Conservation (phyloP, 805 yeast species). For the Candida sonorensis region DNA sequence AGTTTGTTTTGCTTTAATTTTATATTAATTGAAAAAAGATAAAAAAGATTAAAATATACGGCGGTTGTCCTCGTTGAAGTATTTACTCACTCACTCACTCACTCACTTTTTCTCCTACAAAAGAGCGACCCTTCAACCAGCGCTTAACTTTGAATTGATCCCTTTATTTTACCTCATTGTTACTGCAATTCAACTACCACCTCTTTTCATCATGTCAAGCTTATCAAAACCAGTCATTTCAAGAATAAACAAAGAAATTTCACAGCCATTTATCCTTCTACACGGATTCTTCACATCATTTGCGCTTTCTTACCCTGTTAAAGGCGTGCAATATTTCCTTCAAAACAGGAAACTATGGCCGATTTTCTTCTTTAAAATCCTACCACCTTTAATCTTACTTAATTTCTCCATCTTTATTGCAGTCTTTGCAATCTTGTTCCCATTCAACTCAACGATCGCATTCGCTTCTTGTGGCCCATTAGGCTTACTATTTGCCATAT, state of each 20-base stretch:
- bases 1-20: no score
- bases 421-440: slow-evolving; percentile 15
- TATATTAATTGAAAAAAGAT: no score
- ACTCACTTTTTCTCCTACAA: no score
- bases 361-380: slow-evolving; percentile 14
- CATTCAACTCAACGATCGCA: slow-evolving; percentile 18
- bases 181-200: slow-evolving; percentile 3
- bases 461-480: slow-evolving; percentile 21
- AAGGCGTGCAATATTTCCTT: slow-evolving; percentile 21
- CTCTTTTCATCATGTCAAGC: no score
- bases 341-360: slow-evolving; percentile 22
- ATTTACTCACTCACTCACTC: no score
- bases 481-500: slow-evolving; percentile 19
- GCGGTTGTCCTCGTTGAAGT: no score
- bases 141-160: no score
- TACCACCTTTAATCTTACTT: slow-evolving; percentile 18
- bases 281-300: slow-evolving; percentile 11
- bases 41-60: no score
- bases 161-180: background rate
- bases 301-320: slow-evolving; percentile 16
- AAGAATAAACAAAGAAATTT: slow-evolving; percentile 15
- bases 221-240: slow-evolving; percentile 8
- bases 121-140: no score
- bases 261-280: slow-evolving; percentile 15
- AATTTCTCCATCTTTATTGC: slow-evolving; percentile 14